A percentile compares a stretch with the other conserved stretches of the same genome.
phyloP scores from a whole-genome alignment of 75 land plant species.

The Sequoiadendron giganteum region DNA sequence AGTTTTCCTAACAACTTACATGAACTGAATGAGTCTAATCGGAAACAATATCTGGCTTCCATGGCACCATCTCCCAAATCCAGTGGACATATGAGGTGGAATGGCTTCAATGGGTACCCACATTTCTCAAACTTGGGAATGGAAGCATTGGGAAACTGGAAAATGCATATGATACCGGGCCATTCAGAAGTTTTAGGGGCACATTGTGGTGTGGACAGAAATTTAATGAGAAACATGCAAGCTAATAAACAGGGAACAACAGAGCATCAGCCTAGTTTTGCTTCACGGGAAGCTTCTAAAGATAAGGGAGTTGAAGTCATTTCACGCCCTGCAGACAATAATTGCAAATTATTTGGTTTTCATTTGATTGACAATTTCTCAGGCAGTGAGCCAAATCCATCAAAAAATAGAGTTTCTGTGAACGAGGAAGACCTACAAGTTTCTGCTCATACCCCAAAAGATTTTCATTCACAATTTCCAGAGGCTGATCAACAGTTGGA shows the following conservation, averaged over 20 bases:
- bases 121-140: slow-evolving; percentile 12
- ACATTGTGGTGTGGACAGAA: slow-evolving; percentile 1
- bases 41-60: slow-evolving; percentile 20
- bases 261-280: slow-evolving; percentile 15
- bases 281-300: not conserved
- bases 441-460: not conserved
- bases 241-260: slow-evolving; percentile 15
- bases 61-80: slow-evolving; percentile 21
- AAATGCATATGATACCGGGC: slow-evolving; percentile 26
- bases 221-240: not conserved
- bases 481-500: slow-evolving; percentile 34
- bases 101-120: slow-evolving; percentile 25
- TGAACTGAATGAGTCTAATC: slow-evolving; percentile 28
- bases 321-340: slow-evolving; percentile 29
- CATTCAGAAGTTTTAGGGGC: slow-evolving; percentile 17
- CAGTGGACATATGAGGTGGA: slow-evolving; percentile 23
- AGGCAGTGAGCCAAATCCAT: slow-evolving; percentile 14
- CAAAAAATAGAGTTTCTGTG: not conserved
- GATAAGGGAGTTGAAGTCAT: slow-evolving; percentile 13
- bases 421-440: slow-evolving; percentile 15
- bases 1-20: slow-evolving; percentile 34
- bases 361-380: slow-evolving; percentile 27
- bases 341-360: slow-evolving; percentile 72
- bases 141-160: slow-evolving; percentile 44
- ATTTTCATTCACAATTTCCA: slow-evolving; percentile 11